These are phyloP conservation scores for Chloroidium sp. DNA, from an alignment of 163 green algal genomes.

Conservation along the genomic window DNA sequence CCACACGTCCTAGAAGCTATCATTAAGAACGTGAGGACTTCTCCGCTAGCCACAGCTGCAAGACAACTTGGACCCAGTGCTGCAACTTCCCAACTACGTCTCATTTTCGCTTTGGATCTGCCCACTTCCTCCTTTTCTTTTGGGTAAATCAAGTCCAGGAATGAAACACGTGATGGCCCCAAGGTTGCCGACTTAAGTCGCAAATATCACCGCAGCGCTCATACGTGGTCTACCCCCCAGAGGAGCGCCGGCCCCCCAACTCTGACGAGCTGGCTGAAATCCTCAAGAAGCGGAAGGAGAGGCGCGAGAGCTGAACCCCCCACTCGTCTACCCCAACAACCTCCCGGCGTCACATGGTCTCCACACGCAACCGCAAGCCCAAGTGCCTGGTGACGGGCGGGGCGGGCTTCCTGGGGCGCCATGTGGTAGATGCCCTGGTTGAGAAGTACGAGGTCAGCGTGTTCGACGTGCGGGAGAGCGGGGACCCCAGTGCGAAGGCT, in stretches of 20 bases:
- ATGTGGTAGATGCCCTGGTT: conserved; percentile 70
- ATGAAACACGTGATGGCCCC: too few relatives aligned
- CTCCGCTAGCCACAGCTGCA: too few relatives aligned
- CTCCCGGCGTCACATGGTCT: not conserved
- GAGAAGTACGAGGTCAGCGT: conserved; percentile 58
- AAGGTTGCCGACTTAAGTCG: not conserved
- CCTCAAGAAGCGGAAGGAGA: conserved; percentile 25
- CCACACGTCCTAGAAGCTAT: conserved; percentile 61
- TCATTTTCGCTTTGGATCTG: too few relatives aligned
- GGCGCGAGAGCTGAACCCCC: not conserved
- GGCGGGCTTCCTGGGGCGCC: conserved; percentile 73
- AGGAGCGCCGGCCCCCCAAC: conserved; percentile 43
- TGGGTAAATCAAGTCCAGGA: too few relatives aligned
- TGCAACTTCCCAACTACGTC: too few relatives aligned
- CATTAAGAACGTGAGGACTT: conserved; percentile 58
- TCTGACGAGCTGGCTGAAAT: conserved; percentile 50
- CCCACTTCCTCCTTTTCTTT: too few relatives aligned
- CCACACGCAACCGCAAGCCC: conserved; percentile 20
- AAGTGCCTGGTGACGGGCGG: conserved; percentile 65
- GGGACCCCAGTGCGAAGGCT: conserved; percentile 18
- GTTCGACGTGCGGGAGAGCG: conserved; percentile 58
- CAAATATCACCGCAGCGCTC: conserved; percentile 25
- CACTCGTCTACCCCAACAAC: not conserved
- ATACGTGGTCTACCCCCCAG: conserved; percentile 67
- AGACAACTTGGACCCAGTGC: too few relatives aligned